Conservation (phyloP, 306 rosid species). For the Fagus sylvatica region DNA sequence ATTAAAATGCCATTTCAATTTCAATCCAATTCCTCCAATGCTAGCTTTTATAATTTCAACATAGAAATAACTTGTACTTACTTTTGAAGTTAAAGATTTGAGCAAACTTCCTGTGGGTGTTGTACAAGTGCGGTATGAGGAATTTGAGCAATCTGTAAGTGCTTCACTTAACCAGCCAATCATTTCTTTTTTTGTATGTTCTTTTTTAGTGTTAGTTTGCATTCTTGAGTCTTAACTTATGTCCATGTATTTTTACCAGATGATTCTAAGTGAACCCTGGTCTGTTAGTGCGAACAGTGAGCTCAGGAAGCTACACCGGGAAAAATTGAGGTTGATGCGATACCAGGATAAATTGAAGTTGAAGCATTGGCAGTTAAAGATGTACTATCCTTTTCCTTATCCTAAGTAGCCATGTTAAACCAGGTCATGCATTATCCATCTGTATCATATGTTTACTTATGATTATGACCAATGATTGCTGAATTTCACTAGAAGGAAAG, state of each 20-base stretch:
- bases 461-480: constrained; percentile 1
- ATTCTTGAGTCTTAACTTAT: not conserved
- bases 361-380: constrained; percentile 77
- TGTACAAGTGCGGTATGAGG: constrained; percentile 85
- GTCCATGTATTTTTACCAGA: constrained; percentile 49
- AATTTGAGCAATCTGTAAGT: constrained; percentile 91
- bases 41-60: not conserved
- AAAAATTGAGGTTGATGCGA: constrained; percentile 83
- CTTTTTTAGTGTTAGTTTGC: not conserved
- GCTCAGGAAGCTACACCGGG: constrained; percentile 77
- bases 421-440: constrained; percentile 55
- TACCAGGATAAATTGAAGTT: constrained; percentile 80
- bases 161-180: not conserved
- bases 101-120: constrained; percentile 91
- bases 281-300: constrained; percentile 70
- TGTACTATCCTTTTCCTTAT: constrained; percentile 93
- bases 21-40: not conserved
- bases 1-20: not conserved
- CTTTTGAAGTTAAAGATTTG: constrained; percentile 69
- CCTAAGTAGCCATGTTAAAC: constrained; percentile 90
- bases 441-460: not conserved
- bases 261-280: constrained; percentile 95
- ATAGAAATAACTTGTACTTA: constrained; percentile 15
- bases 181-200: not conserved
- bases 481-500: not conserved